A percentile compares a stretch with the other conserved stretches of the same genome.
Conservation (phyloP, 371 early-diverging fungal genomes). For the Dipsacomyces acuminosporus region DNA sequence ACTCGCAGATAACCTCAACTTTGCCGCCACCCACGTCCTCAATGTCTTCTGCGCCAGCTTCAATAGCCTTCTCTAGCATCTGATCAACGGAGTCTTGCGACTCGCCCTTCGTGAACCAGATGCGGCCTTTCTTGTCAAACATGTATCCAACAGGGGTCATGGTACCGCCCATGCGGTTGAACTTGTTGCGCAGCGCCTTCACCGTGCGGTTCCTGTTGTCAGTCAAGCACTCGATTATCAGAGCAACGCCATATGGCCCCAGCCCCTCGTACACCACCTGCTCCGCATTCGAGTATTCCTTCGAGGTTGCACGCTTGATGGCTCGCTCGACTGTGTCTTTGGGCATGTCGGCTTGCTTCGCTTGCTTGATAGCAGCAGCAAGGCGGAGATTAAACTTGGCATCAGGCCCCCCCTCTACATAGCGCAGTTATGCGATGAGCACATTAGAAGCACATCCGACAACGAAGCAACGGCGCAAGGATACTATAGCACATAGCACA, state of each 20-base stretch:
- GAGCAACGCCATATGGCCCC: conserved; percentile 59
- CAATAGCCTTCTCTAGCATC: conserved; percentile 58
- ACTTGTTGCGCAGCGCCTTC: conserved; percentile 59
- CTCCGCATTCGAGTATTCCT: conserved; percentile 50
- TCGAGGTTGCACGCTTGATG: conserved; percentile 52
- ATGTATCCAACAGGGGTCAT: conserved; percentile 57
- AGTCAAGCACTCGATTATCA: conserved; percentile 62
- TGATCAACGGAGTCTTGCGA: conserved; percentile 51
- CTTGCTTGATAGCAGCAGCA: conserved; percentile 58
- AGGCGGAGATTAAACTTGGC: conserved; percentile 50
- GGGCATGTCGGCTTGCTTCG: conserved; percentile 60
- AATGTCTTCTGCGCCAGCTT: conserved; percentile 60
- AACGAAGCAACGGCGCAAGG: too few relatives aligned
- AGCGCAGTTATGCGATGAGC: neutral
- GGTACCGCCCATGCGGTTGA: conserved; percentile 55
- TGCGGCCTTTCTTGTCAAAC: conserved; percentile 55
- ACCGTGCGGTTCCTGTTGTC: conserved; percentile 63
- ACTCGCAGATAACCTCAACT: conserved; percentile 53
- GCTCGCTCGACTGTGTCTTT: conserved; percentile 69
- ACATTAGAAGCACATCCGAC: too few relatives aligned
- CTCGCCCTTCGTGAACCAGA: conserved; percentile 49
- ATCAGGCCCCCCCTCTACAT: conserved; percentile 54
- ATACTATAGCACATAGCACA: too few relatives aligned
- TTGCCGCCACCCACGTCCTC: conserved; percentile 49
- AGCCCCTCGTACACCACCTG: conserved; percentile 62